A percentile compares a stretch with the other conserved stretches of the same genome.
Conservation (phyloP, 495 filamentous ascomycete species). For the Lophiostoma macrostomum region DNA sequence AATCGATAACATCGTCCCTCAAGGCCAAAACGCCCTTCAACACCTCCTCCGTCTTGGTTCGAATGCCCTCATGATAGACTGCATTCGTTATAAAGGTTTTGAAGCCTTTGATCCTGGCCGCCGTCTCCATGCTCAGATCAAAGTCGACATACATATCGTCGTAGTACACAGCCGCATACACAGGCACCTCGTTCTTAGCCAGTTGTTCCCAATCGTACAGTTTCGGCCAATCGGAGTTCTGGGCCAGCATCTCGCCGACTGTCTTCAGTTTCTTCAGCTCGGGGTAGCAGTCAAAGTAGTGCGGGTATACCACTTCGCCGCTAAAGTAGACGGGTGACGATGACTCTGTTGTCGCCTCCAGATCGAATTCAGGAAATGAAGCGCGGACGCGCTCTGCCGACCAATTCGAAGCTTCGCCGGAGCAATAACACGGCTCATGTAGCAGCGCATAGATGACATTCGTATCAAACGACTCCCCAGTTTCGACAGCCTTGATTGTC, state of each 20-base stretch:
- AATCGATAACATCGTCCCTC: conserved; percentile 43
- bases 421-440: conserved; percentile 83
- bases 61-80: conserved; percentile 80
- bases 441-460: conserved; percentile 79
- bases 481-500: conserved; percentile 64
- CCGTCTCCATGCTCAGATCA: conserved; percentile 68
- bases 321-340: conserved; percentile 80
- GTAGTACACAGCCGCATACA: conserved; percentile 79
- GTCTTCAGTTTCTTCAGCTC: conserved; percentile 64
- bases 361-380: conserved; percentile 45
- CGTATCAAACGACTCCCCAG: conserved; percentile 63
- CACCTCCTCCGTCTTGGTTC: conserved; percentile 69
- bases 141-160: conserved; percentile 96
- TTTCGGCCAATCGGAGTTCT: conserved; percentile 62
- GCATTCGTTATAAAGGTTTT: conserved; percentile 82
- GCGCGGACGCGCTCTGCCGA: conserved; percentile 55
- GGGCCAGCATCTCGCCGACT: conserved; percentile 68
- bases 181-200: conserved; percentile 74
- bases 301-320: conserved; percentile 87
- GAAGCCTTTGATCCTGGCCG: conserved; percentile 67
- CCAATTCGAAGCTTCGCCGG: conserved; percentile 57
- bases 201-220: conserved; percentile 75
- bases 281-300: conserved; percentile 72
- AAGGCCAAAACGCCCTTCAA: conserved; percentile 38
- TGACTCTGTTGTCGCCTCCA: conserved; percentile 42